A percentile compares a stretch with the other conserved stretches of the same genome.
Conservation (phyloP, 257 asterid genomes). For the Nemophila menziesii region DNA sequence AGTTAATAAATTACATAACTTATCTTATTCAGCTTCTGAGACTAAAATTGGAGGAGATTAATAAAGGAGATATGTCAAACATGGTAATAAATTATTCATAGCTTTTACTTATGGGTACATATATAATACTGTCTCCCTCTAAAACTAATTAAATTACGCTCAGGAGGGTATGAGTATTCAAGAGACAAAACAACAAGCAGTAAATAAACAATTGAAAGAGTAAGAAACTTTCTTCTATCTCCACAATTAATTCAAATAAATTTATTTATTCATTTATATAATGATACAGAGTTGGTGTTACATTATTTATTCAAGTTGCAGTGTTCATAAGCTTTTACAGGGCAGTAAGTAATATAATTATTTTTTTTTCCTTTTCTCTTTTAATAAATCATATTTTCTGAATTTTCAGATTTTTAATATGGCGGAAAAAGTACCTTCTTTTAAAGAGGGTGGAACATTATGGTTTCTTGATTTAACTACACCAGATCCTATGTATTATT, state of each 20-base stretch:
- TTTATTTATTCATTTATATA: background rate
- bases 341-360: constrained; percentile 51
- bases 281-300: constrained; percentile 69
- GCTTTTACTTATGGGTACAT: no score
- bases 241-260: background rate
- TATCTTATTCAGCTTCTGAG: constrained; percentile 56
- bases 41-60: constrained; percentile 58
- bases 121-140: background rate
- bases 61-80: constrained; percentile 58
- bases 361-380: background rate
- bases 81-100: constrained; percentile 57
- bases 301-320: constrained; percentile 79
- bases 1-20: constrained; percentile 15
- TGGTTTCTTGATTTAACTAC: constrained; percentile 93
- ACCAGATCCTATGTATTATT: constrained; percentile 60
- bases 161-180: constrained; percentile 82
- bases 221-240: constrained; percentile 24
- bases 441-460: constrained; percentile 69
- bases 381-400: constrained; percentile 9
- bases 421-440: constrained; percentile 85
- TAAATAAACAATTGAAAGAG: constrained; percentile 71
- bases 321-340: constrained; percentile 68
- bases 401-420: constrained; percentile 55
- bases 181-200: constrained; percentile 39
- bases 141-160: background rate